A percentile compares a stretch with the other conserved stretches of the same genome.
Evolutionary conservation across 169 alveolate species (phyloP).

Genomic region (Plasmodium relictum): DNA sequence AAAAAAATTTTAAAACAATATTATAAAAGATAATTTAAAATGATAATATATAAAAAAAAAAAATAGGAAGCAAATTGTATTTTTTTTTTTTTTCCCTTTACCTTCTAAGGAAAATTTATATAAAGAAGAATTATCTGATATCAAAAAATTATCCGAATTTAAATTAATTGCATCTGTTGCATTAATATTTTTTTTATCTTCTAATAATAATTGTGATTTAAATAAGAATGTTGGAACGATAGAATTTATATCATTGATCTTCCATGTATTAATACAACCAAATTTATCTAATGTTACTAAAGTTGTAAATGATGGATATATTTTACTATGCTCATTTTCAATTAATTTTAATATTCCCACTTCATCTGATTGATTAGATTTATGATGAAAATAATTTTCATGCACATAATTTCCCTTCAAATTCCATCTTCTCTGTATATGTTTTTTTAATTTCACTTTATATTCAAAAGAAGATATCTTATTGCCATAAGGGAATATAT

Average conservation of each 20-base stretch:
- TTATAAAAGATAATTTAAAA: neutral
- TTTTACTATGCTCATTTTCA: slow-evolving; percentile 28
- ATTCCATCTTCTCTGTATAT: slow-evolving; percentile 75
- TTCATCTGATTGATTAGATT: neutral
- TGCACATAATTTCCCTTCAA: slow-evolving; percentile 69
- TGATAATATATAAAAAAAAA: neutral
- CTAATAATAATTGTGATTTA: slow-evolving; percentile 18
- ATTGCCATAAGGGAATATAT: slow-evolving; percentile 67
- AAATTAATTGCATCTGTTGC: slow-evolving; percentile 30
- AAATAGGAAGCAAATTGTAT: neutral
- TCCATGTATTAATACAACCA: slow-evolving; percentile 63
- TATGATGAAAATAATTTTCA: slow-evolving; percentile 58
- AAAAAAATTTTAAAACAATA: no score
- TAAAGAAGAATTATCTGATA: slow-evolving; percentile 19
- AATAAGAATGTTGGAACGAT: slow-evolving; percentile 27
- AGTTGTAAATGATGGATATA: slow-evolving; percentile 51
- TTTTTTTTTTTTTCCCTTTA: neutral
- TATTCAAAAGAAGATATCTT: slow-evolving; percentile 50
- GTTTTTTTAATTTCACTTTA: slow-evolving; percentile 57
- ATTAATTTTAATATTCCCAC: slow-evolving; percentile 43
- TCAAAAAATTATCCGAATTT: slow-evolving; percentile 14
- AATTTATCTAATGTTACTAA: slow-evolving; percentile 47
- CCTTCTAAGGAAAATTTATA: slow-evolving; percentile 32
- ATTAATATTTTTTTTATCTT: neutral
- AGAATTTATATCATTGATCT: slow-evolving; percentile 40